Percentiles rank a stretch among this genome's conserved stretches.
Evolutionary conservation across 176 grass and related monocot species (phyloP).

Genomic region (Carex parvula): DNA sequence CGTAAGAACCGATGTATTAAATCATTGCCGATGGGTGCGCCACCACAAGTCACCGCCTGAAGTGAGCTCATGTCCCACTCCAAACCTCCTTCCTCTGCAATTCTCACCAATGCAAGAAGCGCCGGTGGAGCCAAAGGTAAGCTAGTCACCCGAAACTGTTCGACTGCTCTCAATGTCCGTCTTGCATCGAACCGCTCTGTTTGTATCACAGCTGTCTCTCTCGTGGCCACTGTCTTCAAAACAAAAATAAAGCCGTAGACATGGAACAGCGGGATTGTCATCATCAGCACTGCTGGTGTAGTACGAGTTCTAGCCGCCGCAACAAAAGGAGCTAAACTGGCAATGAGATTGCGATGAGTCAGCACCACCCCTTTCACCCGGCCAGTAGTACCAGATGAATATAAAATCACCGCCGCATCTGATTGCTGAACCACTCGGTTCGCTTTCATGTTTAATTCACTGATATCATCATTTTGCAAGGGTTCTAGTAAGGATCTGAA

Average conservation of each 20-base stretch:
- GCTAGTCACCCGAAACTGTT: constrained; percentile 16
- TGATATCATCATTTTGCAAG: no score
- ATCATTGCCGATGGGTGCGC: constrained; percentile 4
- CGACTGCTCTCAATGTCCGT: background rate
- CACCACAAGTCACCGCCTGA: constrained; percentile 19
- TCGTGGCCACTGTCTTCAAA: constrained; percentile 9
- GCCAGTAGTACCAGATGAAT: constrained; percentile 39
- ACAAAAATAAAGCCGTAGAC: constrained; percentile 14
- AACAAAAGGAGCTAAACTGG: background rate
- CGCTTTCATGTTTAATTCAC: background rate
- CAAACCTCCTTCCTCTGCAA: background rate
- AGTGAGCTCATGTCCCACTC: constrained; percentile 17
- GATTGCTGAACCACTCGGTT: constrained; percentile 13
- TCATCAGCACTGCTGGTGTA: background rate
- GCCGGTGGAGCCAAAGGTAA: constrained; percentile 30
- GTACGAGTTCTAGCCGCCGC: background rate
- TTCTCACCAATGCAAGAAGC: constrained; percentile 30
- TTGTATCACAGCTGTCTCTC: constrained; percentile 26
- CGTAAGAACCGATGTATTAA: constrained; percentile 13
- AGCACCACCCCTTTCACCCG: constrained; percentile 32
- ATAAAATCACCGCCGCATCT: constrained; percentile 30
- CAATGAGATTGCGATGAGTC: constrained; percentile 31
- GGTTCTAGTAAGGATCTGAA: background rate
- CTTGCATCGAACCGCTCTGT: background rate
- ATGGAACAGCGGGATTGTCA: constrained; percentile 32